Evolutionary conservation across 495 filamentous ascomycete species (phyloP).

Genomic region (Daldinia bambusicola): DNA sequence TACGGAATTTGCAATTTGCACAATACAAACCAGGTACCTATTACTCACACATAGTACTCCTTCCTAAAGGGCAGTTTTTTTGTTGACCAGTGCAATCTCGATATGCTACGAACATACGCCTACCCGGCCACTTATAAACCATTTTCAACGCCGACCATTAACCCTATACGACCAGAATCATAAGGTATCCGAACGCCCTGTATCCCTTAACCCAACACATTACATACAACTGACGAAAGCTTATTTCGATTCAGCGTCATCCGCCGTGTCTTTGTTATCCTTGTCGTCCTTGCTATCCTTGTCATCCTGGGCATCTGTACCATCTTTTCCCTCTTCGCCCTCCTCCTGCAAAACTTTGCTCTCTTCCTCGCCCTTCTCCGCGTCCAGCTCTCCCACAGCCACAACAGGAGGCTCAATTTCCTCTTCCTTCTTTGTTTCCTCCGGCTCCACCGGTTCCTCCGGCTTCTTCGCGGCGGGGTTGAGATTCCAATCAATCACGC

Average conservation of each 20-base stretch:
- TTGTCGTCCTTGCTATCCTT: neutral
- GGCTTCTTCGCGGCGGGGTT: slow-evolving; percentile 49
- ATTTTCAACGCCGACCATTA: slow-evolving; percentile 25
- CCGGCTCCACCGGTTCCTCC: slow-evolving; percentile 19
- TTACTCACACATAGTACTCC: slow-evolving; percentile 19
- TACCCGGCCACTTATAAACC: neutral
- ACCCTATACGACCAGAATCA: slow-evolving; percentile 8
- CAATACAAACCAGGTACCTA: neutral
- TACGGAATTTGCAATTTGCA: neutral
- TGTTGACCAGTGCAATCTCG: slow-evolving; percentile 29
- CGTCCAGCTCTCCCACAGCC: slow-evolving; percentile 30
- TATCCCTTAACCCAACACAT: slow-evolving; percentile 2
- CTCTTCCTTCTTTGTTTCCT: slow-evolving; percentile 21
- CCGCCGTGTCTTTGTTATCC: slow-evolving; percentile 2
- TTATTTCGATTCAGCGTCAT: slow-evolving; percentile 23
- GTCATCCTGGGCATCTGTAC: neutral
- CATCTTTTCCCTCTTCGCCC: slow-evolving; percentile 24
- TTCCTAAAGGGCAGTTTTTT: slow-evolving; percentile 8
- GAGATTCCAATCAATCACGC: slow-evolving; percentile 89
- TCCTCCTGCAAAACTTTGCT: slow-evolving; percentile 41
- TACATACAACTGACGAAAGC: neutral
- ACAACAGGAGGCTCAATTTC: slow-evolving; percentile 25
- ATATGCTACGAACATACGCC: slow-evolving; percentile 17
- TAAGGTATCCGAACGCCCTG: slow-evolving; percentile 20
- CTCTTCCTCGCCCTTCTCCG: slow-evolving; percentile 33